Percentiles rank a stretch among this genome's conserved stretches.
Evolutionary conservation across 2,329 filamentous ascomycete genomes (phyloP).

Genomic region (Monosporascus sp.): DNA sequence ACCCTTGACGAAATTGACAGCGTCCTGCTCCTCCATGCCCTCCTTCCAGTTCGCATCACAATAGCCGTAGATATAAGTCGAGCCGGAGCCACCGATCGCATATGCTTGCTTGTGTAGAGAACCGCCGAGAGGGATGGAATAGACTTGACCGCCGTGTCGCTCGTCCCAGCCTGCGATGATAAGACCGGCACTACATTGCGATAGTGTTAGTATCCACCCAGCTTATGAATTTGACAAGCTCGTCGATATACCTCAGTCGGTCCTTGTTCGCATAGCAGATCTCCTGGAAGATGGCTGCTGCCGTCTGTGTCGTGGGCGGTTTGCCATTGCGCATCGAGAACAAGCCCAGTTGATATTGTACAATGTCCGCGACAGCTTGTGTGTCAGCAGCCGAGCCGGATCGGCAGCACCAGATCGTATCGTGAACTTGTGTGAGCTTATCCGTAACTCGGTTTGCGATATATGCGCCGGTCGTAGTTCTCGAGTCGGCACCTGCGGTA

Average conservation of each 20-base stretch:
- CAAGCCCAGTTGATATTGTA: constrained; percentile 91
- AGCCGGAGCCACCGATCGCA: constrained; percentile 92
- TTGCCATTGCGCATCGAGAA: constrained; percentile 89
- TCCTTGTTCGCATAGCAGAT: constrained; percentile 98
- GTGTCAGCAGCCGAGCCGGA: constrained; percentile 97
- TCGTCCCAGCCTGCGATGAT: constrained; percentile 99
- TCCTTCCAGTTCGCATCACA: constrained; percentile 96
- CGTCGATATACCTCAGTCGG: constrained; percentile 61
- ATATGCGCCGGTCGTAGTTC: constrained; percentile 96
- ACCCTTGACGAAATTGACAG: constrained; percentile 87
- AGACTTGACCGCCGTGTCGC: constrained; percentile 92
- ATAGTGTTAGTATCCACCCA: constrained; percentile 2
- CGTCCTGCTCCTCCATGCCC: constrained; percentile 87
- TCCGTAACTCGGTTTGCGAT: constrained; percentile 99
- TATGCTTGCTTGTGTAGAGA: constrained; percentile 97
- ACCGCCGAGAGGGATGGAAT: constrained; percentile 92
- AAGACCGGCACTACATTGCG: constrained; percentile 71
- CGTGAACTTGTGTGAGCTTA: constrained; percentile 96
- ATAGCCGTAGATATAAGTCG: constrained; percentile 99
- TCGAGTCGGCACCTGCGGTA: constrained; percentile 74
- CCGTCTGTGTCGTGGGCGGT: constrained; percentile 88
- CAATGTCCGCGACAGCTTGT: constrained; percentile 95
- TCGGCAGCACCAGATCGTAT: constrained; percentile 99
- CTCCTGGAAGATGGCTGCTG: constrained; percentile 95
- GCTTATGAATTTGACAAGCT: background rate